phyloP scores from a whole-genome alignment of 345 rosid genomes.

The Acer campestre region DNA sequence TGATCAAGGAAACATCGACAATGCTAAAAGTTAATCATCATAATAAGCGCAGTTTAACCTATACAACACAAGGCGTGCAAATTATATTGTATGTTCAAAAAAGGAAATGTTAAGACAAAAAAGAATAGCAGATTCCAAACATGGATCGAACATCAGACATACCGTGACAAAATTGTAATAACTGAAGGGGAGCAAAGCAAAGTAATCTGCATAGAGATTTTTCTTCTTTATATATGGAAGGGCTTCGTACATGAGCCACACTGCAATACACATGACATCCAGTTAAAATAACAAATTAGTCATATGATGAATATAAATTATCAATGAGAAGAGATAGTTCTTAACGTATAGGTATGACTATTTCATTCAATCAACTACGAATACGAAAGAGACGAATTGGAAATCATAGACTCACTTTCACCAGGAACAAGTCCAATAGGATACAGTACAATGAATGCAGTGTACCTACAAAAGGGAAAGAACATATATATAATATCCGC shows the following conservation, averaged over 20 bases:
- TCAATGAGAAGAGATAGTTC: not conserved
- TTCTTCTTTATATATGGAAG: constrained; percentile 67
- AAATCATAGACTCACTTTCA: constrained; percentile 64
- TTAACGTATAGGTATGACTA: not conserved
- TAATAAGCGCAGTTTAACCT: not conserved
- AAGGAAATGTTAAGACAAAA: not conserved
- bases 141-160: constrained; percentile 23
- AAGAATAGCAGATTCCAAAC: not conserved
- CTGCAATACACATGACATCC: constrained; percentile 38
- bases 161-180: constrained; percentile 63
- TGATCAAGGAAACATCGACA: not conserved
- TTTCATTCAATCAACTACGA: constrained; percentile 3
- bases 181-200: constrained; percentile 58
- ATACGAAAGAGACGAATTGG: not conserved
- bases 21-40: not conserved
- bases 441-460: constrained; percentile 68
- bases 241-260: constrained; percentile 75
- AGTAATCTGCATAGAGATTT: constrained; percentile 53
- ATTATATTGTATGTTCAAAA: too few species aligned
- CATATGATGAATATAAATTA: not conserved
- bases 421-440: constrained; percentile 69
- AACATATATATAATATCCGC: not conserved
- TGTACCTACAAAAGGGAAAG: constrained; percentile 54
- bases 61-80: not conserved
- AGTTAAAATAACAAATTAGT: constrained; percentile 16